Evolutionary conservation across 2,329 filamentous ascomycete species (phyloP), one percentile per base, ranked within the genome.

Genomic region (Alternaria burnsii): DNA sequence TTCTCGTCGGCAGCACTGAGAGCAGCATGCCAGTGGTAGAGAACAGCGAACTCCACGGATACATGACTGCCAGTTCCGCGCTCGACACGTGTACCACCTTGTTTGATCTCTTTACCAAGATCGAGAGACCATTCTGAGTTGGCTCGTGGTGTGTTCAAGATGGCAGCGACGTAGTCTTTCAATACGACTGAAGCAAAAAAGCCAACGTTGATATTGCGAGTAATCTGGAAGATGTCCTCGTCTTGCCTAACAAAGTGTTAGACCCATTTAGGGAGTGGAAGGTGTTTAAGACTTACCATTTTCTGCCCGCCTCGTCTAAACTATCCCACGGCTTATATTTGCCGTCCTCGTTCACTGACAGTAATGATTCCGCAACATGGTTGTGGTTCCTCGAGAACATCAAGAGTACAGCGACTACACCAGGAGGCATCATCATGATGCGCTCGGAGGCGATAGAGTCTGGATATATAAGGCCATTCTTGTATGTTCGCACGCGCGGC

Each of bases 21-120:
- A 67, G 89, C 89, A 7, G 91, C 92, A 81, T 95, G 92, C 91
- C 92, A 95, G 65, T 92, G 86, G 76, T 96, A 96, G 69, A 91
- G 89, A 10, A 96, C 84, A 73, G 94, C 95, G 82, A 96, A 96
- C 79, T 96, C 92, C 5, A 90, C 91, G 0, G 91, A 94, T 10
- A 94, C 91, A 65, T 90, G 88, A 71, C 94, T 96, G 55, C 92
- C 92, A 0, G 91, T 88, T 52, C 91, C 92, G 16, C 87, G 65
- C 51, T 71, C 70, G 16, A 72, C 84, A 52, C 91, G 88, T 0
- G 88, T 86, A 82, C 5, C 94, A 2, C 85, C 77, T 28, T 82
- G 9, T 83, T 88, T 65, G 82, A 78, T 50, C 70, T 71, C 84
- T 84, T 84, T 40, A 86, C 88, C 80, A 87, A 92, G 91, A 71